Percentiles rank a stretch among this genome's conserved stretches.
Evolutionary conservation across 1,284 basidiomycete species (phyloP).

Genomic region (Rhodotorula mucilaginosa): DNA sequence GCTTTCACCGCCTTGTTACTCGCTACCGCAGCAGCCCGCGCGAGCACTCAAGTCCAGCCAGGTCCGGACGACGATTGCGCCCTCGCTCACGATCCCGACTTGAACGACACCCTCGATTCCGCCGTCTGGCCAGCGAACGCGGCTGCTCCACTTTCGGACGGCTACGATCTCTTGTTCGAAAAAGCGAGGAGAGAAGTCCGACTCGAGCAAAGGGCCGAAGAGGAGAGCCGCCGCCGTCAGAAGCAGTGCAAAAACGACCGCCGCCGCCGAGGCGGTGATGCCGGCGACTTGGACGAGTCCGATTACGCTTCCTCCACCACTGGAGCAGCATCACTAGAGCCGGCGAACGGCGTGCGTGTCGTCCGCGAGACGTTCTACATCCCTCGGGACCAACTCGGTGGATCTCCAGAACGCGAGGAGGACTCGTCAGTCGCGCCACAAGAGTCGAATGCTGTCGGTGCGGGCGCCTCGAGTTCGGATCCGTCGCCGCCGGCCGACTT

Average conservation of each 20-base stretch:
- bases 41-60: background rate
- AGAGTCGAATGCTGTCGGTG: too few species aligned
- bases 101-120: background rate
- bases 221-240: background rate
- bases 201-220: background rate
- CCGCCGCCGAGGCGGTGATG: too few species aligned
- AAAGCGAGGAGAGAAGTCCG: constrained; percentile 1
- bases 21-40: background rate
- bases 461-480: too few species aligned
- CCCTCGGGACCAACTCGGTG: background rate
- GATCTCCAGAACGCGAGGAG: background rate
- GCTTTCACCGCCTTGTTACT: background rate
- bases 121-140: background rate
- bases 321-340: too few species aligned
- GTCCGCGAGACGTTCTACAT: constrained; percentile 20
- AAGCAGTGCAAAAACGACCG: background rate
- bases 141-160: background rate
- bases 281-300: background rate
- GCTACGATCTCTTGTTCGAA: background rate
- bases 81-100: background rate
- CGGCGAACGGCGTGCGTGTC: background rate
- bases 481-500: constrained; percentile 14
- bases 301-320: too few species aligned
- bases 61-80: background rate
- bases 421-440: too few species aligned